Conservation (phyloP, 305 asterid species). For the Fraxinus sp. region DNA sequence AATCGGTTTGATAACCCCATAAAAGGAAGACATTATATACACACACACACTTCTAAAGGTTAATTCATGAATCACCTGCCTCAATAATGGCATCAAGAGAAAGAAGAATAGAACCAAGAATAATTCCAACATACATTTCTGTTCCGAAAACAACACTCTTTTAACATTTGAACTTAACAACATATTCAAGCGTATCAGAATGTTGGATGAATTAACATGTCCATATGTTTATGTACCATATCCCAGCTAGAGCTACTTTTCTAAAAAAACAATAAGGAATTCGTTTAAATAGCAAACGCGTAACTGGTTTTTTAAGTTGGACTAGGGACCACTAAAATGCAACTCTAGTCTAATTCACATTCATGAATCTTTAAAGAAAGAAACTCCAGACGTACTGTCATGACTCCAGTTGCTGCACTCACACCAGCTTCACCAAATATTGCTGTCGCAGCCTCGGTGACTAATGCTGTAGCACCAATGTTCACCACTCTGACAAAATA, state of each 20-base stretch:
- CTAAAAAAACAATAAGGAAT: neutral
- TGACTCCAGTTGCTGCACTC: slow-evolving; percentile 94
- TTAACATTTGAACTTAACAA: neutral
- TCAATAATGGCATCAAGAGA: neutral
- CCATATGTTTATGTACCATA: neutral
- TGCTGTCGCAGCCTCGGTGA: slow-evolving; percentile 93
- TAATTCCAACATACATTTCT: neutral
- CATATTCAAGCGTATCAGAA: neutral
- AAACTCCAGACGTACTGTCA: slow-evolving; percentile 63
- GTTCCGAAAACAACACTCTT: neutral
- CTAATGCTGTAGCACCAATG: slow-evolving; percentile 95
- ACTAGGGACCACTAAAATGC: neutral
- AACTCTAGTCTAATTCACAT: neutral
- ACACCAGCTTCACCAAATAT: slow-evolving; percentile 97
- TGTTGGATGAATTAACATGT: neutral
- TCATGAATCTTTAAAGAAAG: slow-evolving; percentile 8
- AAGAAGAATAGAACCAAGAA: neutral
- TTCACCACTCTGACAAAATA: slow-evolving; percentile 83
- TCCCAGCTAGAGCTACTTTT: neutral
- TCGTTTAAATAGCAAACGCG: neutral
- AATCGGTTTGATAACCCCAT: neutral
- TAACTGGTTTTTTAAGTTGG: neutral
- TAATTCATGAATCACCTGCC: slow-evolving; percentile 10
- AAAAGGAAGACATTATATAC: neutral
- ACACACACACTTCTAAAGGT: neutral